A percentile compares a stretch with the other conserved stretches of the same genome.
Evolutionary conservation across 257 asterid species (phyloP).

Genomic region (Striga asiatica): DNA sequence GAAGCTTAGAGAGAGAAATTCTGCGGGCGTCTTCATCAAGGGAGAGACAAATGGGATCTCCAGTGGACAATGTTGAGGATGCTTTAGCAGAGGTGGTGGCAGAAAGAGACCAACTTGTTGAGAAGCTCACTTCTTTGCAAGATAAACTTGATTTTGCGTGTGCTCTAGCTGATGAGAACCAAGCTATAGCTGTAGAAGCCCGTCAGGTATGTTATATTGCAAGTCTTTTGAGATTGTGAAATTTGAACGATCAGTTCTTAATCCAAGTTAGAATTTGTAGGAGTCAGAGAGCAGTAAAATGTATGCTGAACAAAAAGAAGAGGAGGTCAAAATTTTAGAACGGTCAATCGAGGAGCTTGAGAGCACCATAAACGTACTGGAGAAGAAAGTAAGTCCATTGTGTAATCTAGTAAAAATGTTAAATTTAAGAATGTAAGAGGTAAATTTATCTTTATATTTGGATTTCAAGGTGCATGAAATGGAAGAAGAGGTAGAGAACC

Average conservation of each 20-base stretch:
- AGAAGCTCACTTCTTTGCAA: conserved; percentile 50
- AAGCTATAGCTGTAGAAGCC: conserved; percentile 69
- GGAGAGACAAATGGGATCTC: conserved; percentile 32
- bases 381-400: conserved; percentile 50
- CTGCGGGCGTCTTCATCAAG: conserved; percentile 41
- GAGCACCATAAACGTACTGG: conserved; percentile 72
- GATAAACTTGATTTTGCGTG: conserved; percentile 53
- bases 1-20: conserved; percentile 62
- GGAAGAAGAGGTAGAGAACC: conserved; percentile 66
- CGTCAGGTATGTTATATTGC: conserved; percentile 40
- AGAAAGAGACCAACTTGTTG: conserved; percentile 59
- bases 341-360: conserved; percentile 85
- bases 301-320: conserved; percentile 86
- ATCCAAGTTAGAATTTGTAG: conserved; percentile 28
- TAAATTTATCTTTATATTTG: conserved; percentile 10
- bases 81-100: conserved; percentile 34
- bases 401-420: neutral
- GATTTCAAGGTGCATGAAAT: conserved; percentile 58
- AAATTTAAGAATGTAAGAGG: neutral
- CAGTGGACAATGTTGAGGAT: conserved; percentile 30
- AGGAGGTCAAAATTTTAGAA: conserved; percentile 80
- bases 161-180: conserved; percentile 77
- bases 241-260: conserved; percentile 15
- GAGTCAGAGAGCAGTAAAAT: conserved; percentile 62
- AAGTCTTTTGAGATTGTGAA: conserved; percentile 15